Evolutionary conservation across 1,139 yeast genomes (phyloP).

Genomic region (Scheffersomyces illinoinensis): DNA sequence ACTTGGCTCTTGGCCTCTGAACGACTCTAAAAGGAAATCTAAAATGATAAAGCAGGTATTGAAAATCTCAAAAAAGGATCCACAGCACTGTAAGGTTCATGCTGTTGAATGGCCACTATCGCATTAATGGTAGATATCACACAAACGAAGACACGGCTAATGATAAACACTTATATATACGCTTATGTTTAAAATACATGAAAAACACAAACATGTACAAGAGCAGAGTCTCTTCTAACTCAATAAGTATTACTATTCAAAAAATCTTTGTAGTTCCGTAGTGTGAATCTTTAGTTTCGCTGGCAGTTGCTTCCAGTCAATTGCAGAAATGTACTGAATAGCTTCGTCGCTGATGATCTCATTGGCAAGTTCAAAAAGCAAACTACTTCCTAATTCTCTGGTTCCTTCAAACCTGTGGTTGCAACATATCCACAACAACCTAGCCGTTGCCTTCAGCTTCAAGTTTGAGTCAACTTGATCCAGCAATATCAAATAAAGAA

Average conservation of each 20-base stretch:
- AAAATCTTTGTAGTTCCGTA: background rate
- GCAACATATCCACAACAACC: conserved; percentile 31
- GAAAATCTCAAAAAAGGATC: background rate
- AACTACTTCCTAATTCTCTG: conserved; percentile 32
- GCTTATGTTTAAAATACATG: background rate
- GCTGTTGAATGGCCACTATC: background rate
- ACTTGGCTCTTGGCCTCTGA: conserved; percentile 32
- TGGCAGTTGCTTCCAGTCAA: conserved; percentile 22
- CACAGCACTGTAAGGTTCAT: background rate
- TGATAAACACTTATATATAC: background rate
- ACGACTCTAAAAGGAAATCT: background rate
- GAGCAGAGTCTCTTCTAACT: background rate
- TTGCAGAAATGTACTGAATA: conserved; percentile 10
- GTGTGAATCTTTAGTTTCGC: conserved; percentile 3
- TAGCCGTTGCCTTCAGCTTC: conserved; percentile 17
- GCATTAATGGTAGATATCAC: background rate
- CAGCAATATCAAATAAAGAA: conserved; percentile 29
- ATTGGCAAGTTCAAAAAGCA: conserved; percentile 31
- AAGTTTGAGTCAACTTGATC: conserved; percentile 3
- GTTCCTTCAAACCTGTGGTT: conserved; percentile 31
- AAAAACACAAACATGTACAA: background rate
- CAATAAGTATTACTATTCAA: background rate
- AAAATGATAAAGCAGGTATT: background rate
- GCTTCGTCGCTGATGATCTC: conserved; percentile 6
- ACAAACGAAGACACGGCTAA: background rate